Conservation (phyloP, 2,329 filamentous ascomycete species). For the Pyrenophora teres region DNA sequence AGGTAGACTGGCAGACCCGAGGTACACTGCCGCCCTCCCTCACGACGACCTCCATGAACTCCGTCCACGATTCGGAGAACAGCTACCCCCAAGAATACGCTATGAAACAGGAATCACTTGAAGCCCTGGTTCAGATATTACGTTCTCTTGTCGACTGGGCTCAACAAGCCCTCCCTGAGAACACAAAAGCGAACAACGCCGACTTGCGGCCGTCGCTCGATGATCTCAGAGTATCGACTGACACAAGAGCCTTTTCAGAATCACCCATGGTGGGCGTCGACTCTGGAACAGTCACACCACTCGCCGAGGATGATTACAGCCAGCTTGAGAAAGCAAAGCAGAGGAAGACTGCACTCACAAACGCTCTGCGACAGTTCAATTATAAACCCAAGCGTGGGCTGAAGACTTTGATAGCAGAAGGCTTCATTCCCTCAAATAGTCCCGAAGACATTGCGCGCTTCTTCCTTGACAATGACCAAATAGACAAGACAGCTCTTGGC, state of each 20-base stretch:
- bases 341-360: constrained; percentile 86
- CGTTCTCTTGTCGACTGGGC: constrained; percentile 94
- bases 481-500: constrained; percentile 91
- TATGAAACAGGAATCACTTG: constrained; percentile 86
- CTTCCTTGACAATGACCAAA: constrained; percentile 75
- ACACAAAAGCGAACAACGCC: constrained; percentile 49
- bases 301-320: constrained; percentile 82
- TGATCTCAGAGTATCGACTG: constrained; percentile 73
- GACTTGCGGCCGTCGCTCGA: constrained; percentile 60
- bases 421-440: constrained; percentile 80
- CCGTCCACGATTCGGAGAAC: constrained; percentile 62
- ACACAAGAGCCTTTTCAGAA: constrained; percentile 66
- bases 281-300: constrained; percentile 51
- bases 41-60: constrained; percentile 74
- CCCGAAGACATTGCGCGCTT: constrained; percentile 86
- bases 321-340: constrained; percentile 95
- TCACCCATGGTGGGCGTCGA: constrained; percentile 62
- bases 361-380: constrained; percentile 91
- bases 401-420: constrained; percentile 79
- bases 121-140: constrained; percentile 85
- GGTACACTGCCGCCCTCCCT: constrained; percentile 86
- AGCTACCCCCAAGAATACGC: constrained; percentile 87
- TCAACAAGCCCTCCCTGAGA: constrained; percentile 64
- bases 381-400: constrained; percentile 96
- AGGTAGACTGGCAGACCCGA: constrained; percentile 82